These are phyloP conservation scores for Monosporascus sp. DNA, from an alignment of 2,329 filamentous ascomycete species.

Conservation along the genomic window DNA sequence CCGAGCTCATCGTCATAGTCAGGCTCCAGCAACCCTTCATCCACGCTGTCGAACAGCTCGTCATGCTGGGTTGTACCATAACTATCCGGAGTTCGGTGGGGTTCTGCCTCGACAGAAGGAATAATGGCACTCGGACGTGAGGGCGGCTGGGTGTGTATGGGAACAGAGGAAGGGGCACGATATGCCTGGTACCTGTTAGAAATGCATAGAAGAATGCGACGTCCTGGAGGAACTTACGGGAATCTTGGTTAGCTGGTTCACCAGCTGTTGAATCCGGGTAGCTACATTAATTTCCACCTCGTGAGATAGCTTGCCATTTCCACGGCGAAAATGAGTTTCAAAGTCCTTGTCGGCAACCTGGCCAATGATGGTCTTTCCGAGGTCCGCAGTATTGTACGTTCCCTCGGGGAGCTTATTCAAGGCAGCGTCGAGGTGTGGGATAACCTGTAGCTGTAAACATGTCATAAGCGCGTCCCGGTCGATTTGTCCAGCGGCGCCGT, in stretches of 20 bases:
- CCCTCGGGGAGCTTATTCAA: slow-evolving; percentile 7
- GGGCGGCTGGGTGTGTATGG: neutral
- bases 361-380: slow-evolving; percentile 15
- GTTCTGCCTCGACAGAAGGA: neutral
- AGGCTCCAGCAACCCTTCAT: neutral
- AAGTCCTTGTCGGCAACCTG: slow-evolving; percentile 18
- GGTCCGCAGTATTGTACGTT: slow-evolving; percentile 15
- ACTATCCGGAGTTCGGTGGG: neutral
- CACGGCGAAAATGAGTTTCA: slow-evolving; percentile 13
- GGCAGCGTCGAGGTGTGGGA: slow-evolving; percentile 21
- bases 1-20: neutral
- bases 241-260: slow-evolving; percentile 10
- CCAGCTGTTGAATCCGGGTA: slow-evolving; percentile 12
- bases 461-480: slow-evolving; percentile 9
- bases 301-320: slow-evolving; percentile 12
- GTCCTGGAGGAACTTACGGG: slow-evolving; percentile 10
- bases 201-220: neutral
- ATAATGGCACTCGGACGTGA: neutral
- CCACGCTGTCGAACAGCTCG: neutral
- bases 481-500: neutral
- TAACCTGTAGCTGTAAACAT: slow-evolving; percentile 21
- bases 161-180: slow-evolving; percentile 1
- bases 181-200: slow-evolving; percentile 13
- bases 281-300: slow-evolving; percentile 13
- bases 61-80: neutral